Evolutionary conservation across 306 rosid species (phyloP).

Genomic region (Potentilla sterilis): DNA sequence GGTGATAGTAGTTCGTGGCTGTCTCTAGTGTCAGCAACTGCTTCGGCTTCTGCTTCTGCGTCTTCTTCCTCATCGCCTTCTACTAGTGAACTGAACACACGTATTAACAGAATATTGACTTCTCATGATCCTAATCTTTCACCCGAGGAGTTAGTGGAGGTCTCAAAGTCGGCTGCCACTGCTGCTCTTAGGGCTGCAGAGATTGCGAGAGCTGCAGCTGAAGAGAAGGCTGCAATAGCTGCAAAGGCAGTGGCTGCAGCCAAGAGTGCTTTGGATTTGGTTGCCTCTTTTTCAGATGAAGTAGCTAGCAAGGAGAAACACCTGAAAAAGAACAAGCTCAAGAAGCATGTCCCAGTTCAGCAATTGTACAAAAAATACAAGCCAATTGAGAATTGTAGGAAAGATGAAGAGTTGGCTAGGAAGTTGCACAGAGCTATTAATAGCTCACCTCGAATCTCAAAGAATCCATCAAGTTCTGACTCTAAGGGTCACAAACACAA

Average conservation of each 20-base stretch:
- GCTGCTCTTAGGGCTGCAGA: conserved; percentile 73
- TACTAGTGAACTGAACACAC: conserved; percentile 59
- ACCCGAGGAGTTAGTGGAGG: conserved; percentile 66
- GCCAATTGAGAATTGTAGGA: conserved; percentile 67
- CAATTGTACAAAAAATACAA: conserved; percentile 83
- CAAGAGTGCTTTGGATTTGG: conserved; percentile 83
- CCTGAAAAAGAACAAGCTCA: conserved; percentile 70
- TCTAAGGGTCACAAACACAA: conserved; percentile 59
- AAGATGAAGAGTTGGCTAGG: conserved; percentile 89
- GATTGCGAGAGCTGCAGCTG: conserved; percentile 76
- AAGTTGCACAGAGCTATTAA: conserved; percentile 85
- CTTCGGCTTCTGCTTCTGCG: conserved; percentile 21
- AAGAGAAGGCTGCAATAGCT: conserved; percentile 79
- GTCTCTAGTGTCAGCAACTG: conserved; percentile 31
- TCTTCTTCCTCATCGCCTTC: conserved; percentile 55
- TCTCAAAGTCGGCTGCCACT: conserved; percentile 57
- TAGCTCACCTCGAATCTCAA: conserved; percentile 86
- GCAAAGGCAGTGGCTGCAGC: conserved; percentile 86
- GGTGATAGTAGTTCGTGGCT: conserved; percentile 48
- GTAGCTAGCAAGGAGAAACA: conserved; percentile 48
- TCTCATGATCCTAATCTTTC: conserved; percentile 63
- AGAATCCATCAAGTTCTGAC: conserved; percentile 62
- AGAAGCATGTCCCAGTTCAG: conserved; percentile 94
- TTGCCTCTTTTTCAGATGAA: conserved; percentile 79
- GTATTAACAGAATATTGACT: conserved; percentile 61